Evolutionary conservation across 164 flowering plant genomes (phyloP).

Genomic region (Malania oleifera): DNA sequence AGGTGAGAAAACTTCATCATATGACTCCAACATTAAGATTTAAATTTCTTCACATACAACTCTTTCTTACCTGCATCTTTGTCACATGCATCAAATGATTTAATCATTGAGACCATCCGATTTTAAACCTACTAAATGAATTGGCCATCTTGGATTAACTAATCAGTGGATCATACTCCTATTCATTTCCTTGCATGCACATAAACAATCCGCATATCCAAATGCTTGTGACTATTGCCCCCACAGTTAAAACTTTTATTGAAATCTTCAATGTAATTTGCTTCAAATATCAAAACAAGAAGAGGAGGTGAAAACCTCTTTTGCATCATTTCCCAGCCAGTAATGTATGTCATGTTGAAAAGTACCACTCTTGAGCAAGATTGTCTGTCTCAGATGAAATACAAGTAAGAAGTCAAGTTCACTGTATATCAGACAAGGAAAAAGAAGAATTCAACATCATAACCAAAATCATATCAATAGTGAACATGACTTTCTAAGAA

Average conservation of each 20-base stretch:
- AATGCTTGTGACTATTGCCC: not conserved
- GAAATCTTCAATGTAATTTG: not conserved
- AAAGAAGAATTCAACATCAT: not conserved
- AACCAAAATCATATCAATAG: not conserved
- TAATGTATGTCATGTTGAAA: constrained; percentile 58
- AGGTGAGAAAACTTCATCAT: too few species aligned
- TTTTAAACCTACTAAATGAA: too few species aligned
- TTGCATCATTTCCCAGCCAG: constrained; percentile 63
- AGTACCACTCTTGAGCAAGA: constrained; percentile 39
- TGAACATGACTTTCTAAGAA: not conserved
- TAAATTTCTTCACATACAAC: too few species aligned
- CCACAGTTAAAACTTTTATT: not conserved
- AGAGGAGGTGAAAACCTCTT: constrained; percentile 27
- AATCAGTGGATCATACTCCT: too few species aligned
- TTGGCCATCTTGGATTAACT: too few species aligned
- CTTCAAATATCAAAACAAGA: not conserved
- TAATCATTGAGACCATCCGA: too few species aligned
- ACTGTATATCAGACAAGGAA: not conserved
- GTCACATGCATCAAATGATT: too few species aligned
- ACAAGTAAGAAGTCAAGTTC: constrained; percentile 10
- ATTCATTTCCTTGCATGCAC: too few species aligned
- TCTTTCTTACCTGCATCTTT: too few species aligned
- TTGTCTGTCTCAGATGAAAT: constrained; percentile 38
- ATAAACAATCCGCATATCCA: too few species aligned
- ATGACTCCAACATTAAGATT: too few species aligned